Evolutionary conservation across 768 basidiomycete species (phyloP).

Genomic region (Rubroboletus satanas): DNA sequence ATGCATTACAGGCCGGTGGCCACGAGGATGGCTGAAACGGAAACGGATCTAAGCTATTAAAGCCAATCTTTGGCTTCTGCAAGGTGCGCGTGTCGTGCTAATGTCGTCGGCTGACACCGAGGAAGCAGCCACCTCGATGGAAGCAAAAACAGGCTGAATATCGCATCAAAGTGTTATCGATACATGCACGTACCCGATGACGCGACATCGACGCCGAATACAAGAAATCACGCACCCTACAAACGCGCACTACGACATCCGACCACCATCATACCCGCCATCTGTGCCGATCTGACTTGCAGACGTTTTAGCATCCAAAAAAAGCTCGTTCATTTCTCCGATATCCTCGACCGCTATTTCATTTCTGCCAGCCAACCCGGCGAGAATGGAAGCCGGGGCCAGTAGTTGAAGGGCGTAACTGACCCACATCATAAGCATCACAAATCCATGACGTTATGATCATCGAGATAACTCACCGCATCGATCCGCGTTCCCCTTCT

Average conservation of each 20-base stretch:
- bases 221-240: constrained; percentile 6
- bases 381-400: constrained; percentile 86
- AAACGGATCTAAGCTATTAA: constrained; percentile 10
- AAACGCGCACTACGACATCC: constrained; percentile 25
- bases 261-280: constrained; percentile 34
- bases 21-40: constrained; percentile 6
- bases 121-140: not conserved
- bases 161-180: not conserved
- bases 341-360: constrained; percentile 89
- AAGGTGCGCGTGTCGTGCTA: not conserved
- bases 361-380: constrained; percentile 67
- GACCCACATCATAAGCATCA: constrained; percentile 5
- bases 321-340: constrained; percentile 89
- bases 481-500: constrained; percentile 77
- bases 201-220: constrained; percentile 1
- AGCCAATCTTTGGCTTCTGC: constrained; percentile 8
- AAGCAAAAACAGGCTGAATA: not conserved
- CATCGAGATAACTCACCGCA: constrained; percentile 51
- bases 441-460: constrained; percentile 4
- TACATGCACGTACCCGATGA: constrained; percentile 9
- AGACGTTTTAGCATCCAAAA: constrained; percentile 88
- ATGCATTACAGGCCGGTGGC: not conserved
- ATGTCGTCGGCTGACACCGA: not conserved
- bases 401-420: constrained; percentile 91
- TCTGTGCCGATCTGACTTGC: constrained; percentile 50